Percentiles rank a stretch among this genome's conserved stretches.
Conservation (phyloP, 1,284 basidiomycete genomes). For the Pascua guehoae region DNA sequence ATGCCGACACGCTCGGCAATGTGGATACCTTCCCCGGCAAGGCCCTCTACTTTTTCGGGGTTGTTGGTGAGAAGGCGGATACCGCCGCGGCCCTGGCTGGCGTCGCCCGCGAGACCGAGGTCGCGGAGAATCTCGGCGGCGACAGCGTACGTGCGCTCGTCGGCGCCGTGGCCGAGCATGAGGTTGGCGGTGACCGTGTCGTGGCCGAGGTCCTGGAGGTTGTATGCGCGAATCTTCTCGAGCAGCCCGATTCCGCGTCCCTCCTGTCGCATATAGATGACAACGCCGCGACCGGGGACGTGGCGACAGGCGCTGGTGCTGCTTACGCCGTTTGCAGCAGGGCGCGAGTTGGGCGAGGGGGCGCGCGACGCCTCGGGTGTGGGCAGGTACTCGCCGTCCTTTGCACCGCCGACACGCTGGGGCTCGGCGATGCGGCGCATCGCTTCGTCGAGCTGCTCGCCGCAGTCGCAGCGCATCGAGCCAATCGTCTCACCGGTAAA, state of each 20-base stretch:
- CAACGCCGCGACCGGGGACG: conserved; percentile 78
- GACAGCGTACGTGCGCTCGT: conserved; percentile 89
- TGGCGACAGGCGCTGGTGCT: conserved; percentile 5
- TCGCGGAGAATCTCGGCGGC: conserved; percentile 87
- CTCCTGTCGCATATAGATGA: conserved; percentile 96
- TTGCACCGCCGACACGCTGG: conserved; percentile 31
- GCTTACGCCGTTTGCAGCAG: conserved; percentile 2
- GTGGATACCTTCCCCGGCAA: conserved; percentile 75
- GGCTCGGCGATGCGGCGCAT: conserved; percentile 84
- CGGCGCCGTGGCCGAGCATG: conserved; percentile 89
- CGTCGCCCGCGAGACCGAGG: conserved; percentile 65
- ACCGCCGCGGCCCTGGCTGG: conserved; percentile 57
- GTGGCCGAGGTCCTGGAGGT: conserved; percentile 94
- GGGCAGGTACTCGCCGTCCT: conserved; percentile 22
- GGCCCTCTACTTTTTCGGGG: conserved; percentile 89
- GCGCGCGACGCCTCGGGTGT: conserved; percentile 40
- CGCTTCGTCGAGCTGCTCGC: conserved; percentile 96
- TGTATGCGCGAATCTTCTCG: conserved; percentile 96
- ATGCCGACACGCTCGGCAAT: conserved; percentile 86
- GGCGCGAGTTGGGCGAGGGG: conserved; percentile 15
- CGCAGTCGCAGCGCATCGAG: conserved; percentile 98
- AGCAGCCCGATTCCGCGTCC: conserved; percentile 96
- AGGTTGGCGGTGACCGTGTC: conserved; percentile 98
- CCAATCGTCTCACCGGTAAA: conserved; percentile 98
- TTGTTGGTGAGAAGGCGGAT: conserved; percentile 93